Evolutionary conservation across 768 basidiomycete species (phyloP), one percentile per base, ranked within the genome.

Genomic region (Terana coerulea): DNA sequence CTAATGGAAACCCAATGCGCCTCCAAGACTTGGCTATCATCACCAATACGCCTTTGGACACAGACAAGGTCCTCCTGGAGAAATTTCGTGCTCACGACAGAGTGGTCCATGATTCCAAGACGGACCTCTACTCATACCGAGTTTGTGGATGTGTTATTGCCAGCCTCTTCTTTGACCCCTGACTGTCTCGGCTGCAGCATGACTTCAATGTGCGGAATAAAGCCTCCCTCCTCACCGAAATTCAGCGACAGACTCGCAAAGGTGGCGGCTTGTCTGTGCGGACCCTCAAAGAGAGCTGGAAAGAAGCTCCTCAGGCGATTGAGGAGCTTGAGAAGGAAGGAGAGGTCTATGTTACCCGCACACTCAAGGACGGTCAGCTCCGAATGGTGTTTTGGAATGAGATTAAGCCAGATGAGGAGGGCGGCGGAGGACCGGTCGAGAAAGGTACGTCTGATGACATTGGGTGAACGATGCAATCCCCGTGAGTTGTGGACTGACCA

Each of bases 361-460:
- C 89, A 0, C 70, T 79, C 42, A 94, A 91, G 63, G 91, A 94
- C 59, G 86, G 86, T 0, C 85, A 89, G 58, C 70, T 88, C 63
- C 78, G 84, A 46, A 86, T 88, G 81, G 91, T 91, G 1, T 92
- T 91, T 59, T 93, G 86, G 85, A 94, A 94, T 57, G 91, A 94
- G 67, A 79, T 92, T 53, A 88, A 88, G 61, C 83, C 86, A 1
- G 81, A 75, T 24, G 85, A 88, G 56, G 84, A 88, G 37, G 75
- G 70, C 44, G 75, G 70, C 43, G 89, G 86, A 3, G 86, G 85
- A 2, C 76, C 77, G 56, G 81, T 93, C 3, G 91, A 94, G 69
- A 81, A 91, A 75, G 92, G 92, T 85, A 50, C 47, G 77, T 63
- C 24, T 42, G 19, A 43, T 36, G 40, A 30, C 49, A 44, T 52